These are phyloP conservation scores for Cicer judaicum DNA, from an alignment of 306 rosid species.

Conservation along the genomic window DNA sequence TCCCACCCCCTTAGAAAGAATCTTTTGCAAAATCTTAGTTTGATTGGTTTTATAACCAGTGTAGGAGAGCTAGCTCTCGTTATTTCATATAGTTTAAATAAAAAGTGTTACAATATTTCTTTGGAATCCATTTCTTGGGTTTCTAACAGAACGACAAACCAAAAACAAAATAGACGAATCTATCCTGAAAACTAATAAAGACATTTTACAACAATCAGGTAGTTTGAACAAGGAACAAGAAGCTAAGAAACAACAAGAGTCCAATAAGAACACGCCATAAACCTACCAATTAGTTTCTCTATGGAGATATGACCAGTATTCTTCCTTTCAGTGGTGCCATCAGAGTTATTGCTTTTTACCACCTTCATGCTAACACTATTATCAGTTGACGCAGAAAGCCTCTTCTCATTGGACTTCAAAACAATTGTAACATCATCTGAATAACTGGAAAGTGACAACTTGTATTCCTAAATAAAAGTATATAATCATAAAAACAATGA, in stretches of 20 bases:
- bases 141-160: not conserved
- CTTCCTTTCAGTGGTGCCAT: conserved; percentile 47
- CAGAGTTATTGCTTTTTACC: conserved; percentile 43
- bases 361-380: conserved; percentile 46
- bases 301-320: conserved; percentile 44
- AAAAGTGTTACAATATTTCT: too few species aligned
- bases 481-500: conserved; percentile 14
- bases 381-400: conserved; percentile 36
- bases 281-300: conserved; percentile 50
- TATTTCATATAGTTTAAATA: too few species aligned
- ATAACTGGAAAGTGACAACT: conserved; percentile 39
- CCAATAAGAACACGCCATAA: conserved; percentile 7
- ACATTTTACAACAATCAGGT: conserved; percentile 25
- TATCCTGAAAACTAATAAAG: conserved; percentile 31
- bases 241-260: conserved; percentile 16
- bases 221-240: conserved; percentile 25
- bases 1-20: too few species aligned
- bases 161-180: conserved; percentile 17
- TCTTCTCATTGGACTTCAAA: conserved; percentile 46
- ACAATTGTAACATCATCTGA: conserved; percentile 49
- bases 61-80: too few species aligned
- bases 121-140: too few species aligned
- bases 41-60: too few species aligned
- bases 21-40: too few species aligned
- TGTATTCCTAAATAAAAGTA: conserved; percentile 23